Evolutionary conservation across 164 flowering plant species (phyloP).

Genomic region (Berberis vulgaris): DNA sequence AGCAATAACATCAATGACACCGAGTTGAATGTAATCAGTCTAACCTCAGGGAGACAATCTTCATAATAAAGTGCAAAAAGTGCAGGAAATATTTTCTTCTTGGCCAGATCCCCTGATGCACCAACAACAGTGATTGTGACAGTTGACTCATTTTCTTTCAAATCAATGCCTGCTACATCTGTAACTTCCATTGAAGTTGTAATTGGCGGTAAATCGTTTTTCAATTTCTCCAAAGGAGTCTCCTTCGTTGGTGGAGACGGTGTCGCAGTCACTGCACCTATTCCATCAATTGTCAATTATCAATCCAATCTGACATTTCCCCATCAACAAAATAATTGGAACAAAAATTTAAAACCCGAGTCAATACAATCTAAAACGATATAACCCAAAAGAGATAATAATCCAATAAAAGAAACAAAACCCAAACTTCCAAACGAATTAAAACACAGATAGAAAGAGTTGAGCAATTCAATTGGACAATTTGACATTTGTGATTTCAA

Average conservation of each 20-base stretch:
- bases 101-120: slow-evolving; percentile 88
- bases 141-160: slow-evolving; percentile 27
- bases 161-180: slow-evolving; percentile 18
- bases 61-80: slow-evolving; percentile 81
- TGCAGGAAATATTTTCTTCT: slow-evolving; percentile 91
- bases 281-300: neutral
- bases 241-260: slow-evolving; percentile 22
- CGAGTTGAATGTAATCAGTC: neutral
- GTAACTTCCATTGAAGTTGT: slow-evolving; percentile 18
- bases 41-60: slow-evolving; percentile 68
- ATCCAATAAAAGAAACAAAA: no score
- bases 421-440: no score
- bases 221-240: slow-evolving; percentile 25
- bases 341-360: no score
- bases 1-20: neutral
- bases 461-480: no score
- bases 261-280: slow-evolving; percentile 41
- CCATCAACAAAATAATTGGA: neutral
- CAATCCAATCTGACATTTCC: slow-evolving; percentile 2
- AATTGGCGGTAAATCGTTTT: slow-evolving; percentile 20
- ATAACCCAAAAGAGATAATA: no score
- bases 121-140: slow-evolving; percentile 82
- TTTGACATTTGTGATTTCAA: no score
- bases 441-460: no score
- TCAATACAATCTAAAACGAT: no score